Evolutionary conservation across 2,329 filamentous ascomycete genomes (phyloP).

Genomic region (Diaporthe sp.): DNA sequence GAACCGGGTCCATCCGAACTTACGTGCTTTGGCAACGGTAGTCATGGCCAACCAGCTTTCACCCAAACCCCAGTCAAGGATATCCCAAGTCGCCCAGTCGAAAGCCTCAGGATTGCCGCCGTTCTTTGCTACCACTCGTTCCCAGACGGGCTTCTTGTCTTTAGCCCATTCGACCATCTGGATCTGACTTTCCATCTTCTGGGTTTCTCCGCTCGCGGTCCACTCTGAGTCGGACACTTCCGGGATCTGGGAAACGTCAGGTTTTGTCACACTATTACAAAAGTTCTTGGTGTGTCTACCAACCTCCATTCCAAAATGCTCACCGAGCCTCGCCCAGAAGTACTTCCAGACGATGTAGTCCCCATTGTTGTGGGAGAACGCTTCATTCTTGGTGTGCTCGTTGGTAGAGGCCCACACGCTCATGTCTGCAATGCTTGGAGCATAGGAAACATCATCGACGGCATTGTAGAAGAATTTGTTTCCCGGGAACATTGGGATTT

Average conservation of each 20-base stretch:
- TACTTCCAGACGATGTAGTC: constrained; percentile 49
- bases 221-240: constrained; percentile 32
- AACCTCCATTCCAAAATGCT: constrained; percentile 47
- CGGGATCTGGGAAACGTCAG: constrained; percentile 26
- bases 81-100: constrained; percentile 42
- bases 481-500: constrained; percentile 46
- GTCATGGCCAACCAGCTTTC: constrained; percentile 39
- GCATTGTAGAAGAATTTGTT: constrained; percentile 49
- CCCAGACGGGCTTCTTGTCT: constrained; percentile 38
- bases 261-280: neutral
- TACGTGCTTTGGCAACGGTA: constrained; percentile 40
- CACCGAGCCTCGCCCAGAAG: constrained; percentile 45
- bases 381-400: constrained; percentile 46
- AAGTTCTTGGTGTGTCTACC: neutral
- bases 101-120: constrained; percentile 41
- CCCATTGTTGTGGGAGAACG: constrained; percentile 49
- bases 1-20: constrained; percentile 40
- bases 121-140: constrained; percentile 40
- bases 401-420: constrained; percentile 46
- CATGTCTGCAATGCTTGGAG: constrained; percentile 48
- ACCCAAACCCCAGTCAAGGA: constrained; percentile 41
- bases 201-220: constrained; percentile 28
- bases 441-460: constrained; percentile 49
- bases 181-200: constrained; percentile 37
- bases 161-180: constrained; percentile 41